Evolutionary conservation across 208 protist species (phyloP).

Genomic region (Leishmania turanica): DNA sequence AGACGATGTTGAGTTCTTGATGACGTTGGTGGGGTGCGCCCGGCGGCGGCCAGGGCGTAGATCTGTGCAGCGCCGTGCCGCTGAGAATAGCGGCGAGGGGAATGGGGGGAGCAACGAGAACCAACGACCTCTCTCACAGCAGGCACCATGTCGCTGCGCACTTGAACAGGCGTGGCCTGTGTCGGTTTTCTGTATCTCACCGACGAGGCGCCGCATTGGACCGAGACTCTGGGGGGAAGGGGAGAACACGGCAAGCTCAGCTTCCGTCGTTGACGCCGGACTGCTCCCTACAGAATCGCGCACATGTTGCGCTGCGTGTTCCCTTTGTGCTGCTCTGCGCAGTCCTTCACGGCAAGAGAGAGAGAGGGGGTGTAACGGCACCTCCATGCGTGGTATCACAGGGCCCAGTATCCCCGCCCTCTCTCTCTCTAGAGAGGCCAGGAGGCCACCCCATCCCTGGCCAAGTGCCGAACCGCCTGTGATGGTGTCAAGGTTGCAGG

Average conservation of each 20-base stretch:
- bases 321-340: not conserved
- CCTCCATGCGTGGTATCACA: no score
- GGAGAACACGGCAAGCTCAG: not conserved
- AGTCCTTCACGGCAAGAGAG: no score
- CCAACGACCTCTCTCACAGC: not conserved
- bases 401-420: no score
- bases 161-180: no score
- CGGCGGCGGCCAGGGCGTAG: not conserved
- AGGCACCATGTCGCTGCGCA: not conserved
- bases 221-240: not conserved
- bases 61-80: not conserved
- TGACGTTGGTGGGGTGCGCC: not conserved
- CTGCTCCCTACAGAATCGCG: no score
- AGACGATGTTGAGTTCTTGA: not conserved
- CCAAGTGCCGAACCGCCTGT: not conserved
- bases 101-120: not conserved
- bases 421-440: not conserved
- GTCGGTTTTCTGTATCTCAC: not conserved
- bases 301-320: not conserved
- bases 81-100: not conserved
- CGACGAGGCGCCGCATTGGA: not conserved
- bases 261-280: no score
- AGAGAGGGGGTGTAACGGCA: no score
- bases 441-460: not conserved
- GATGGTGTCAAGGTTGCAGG: not conserved